A percentile compares a stretch with the other conserved stretches of the same genome.
These are phyloP conservation scores for Yarrowia divulgata DNA, from an alignment of 805 yeast species.

Conservation along the genomic window DNA sequence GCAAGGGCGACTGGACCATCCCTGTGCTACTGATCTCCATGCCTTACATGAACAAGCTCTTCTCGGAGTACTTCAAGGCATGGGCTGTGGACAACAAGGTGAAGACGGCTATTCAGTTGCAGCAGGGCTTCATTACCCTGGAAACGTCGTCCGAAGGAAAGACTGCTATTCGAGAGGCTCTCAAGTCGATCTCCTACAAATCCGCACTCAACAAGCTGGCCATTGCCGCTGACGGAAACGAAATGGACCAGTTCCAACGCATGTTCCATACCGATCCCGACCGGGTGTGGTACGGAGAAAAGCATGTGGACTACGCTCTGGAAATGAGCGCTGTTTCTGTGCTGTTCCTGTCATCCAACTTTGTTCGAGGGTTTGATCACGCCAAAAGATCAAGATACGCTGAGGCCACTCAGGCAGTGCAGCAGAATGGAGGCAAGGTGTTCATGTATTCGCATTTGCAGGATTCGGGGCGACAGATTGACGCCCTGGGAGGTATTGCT, in stretches of 20 bases:
- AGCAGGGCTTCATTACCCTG: conserved; percentile 19
- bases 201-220: conserved; percentile 34
- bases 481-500: conserved; percentile 38
- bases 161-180: conserved; percentile 39
- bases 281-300: conserved; percentile 36
- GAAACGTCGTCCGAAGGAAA: conserved; percentile 33
- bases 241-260: conserved; percentile 36
- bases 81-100: conserved; percentile 37
- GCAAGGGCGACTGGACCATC: conserved; percentile 32
- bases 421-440: conserved; percentile 37
- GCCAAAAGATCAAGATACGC: conserved; percentile 33
- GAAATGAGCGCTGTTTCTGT: conserved; percentile 33
- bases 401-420: conserved; percentile 30
- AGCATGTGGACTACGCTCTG: conserved; percentile 34
- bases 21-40: conserved; percentile 37
- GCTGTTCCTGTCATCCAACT: conserved; percentile 31
- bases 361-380: conserved; percentile 29
- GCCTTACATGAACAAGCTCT: conserved; percentile 39
- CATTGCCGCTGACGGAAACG: conserved; percentile 33
- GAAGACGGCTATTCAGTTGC: conserved; percentile 29
- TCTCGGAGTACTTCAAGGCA: conserved; percentile 37
- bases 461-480: conserved; percentile 35
- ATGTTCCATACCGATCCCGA: conserved; percentile 39
- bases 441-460: conserved; percentile 38
- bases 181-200: conserved; percentile 36